Base-by-base conservation (phyloP, 2,329 filamentous ascomycete species). In the Iodosphaeria phyllophila region DNA sequence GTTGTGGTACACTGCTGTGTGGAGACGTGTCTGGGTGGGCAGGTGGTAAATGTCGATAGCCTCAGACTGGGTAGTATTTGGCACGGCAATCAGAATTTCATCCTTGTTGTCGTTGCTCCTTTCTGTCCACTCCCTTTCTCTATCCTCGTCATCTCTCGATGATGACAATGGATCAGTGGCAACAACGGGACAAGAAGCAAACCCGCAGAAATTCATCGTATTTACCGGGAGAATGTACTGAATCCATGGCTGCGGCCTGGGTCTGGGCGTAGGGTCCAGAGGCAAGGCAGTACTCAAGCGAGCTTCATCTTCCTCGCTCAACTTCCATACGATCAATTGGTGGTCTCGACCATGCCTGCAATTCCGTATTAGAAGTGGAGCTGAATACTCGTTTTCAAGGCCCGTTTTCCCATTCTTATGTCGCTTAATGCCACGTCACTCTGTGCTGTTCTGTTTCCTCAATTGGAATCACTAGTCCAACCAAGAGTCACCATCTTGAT, bases 161-260 rank as follows among this genome's bases (percentile, higher is more conserved):
- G n/a, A n/a, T n/a, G n/a, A n/a, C n/a, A n/a, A n/a, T n/a, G n/a
- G n/a, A n/a, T n/a, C n/a, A n/a, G n/a, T n/a, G 5, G 47, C 37
- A 6, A 31, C 30, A 21, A 50, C 43, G 30, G 55, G 30, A 42
- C 73, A 74, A 32, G 63, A 60, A 3, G 75, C 62, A 45, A 92
- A 92, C 2, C 76, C 64, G 44, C 89, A 98, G 45, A 95, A 98
- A 43, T 95, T 98, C 53, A 95, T 66, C 2, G 86, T 82, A 42
- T 93, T 93, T 21, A 95, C 82, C 5, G 77, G 60, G 5, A 98
- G 54, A 4, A 78, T 64, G 47, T 92, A 68, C 13, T 92, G 48
- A n/a, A 93, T 54, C 82, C 80, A 92, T 16, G 89, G 89, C 38
- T 73, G 62, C 11, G 61, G 64, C 33, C 53, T 62, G 24, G 46